Percentiles rank a stretch among this genome's conserved stretches.
Evolutionary conservation across 2,329 filamentous ascomycete species (phyloP).

Genomic region (Alternaria atra): DNA sequence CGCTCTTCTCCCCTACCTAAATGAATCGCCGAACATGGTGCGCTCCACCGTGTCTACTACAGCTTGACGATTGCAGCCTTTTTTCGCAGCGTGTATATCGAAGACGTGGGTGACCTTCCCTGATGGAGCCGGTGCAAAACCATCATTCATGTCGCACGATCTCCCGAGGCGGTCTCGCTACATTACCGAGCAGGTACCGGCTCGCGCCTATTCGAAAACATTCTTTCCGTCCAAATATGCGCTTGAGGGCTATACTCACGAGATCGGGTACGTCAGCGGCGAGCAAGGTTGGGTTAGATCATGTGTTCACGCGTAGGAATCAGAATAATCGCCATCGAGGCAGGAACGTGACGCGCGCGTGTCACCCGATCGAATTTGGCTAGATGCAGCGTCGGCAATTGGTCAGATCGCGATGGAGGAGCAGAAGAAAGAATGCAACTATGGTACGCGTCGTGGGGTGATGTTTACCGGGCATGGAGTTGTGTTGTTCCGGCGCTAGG

Average conservation of each 20-base stretch:
- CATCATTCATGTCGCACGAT: background rate
- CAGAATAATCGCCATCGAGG: background rate
- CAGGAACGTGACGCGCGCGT: conserved; percentile 2
- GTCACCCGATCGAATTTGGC: conserved; percentile 1
- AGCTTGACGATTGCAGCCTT: background rate
- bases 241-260: background rate
- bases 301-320: background rate
- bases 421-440: conserved; percentile 4
- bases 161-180: background rate
- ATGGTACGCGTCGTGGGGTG: conserved; percentile 12
- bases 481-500: conserved; percentile 13
- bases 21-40: conserved; percentile 9
- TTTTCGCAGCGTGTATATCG: background rate
- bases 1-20: conserved; percentile 1
- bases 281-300: background rate
- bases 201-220: background rate
- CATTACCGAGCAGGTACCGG: background rate
- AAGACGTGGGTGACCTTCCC: background rate
- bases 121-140: background rate
- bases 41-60: background rate
- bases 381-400: background rate
- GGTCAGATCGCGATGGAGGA: background rate
- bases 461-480: conserved; percentile 12
- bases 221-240: background rate
- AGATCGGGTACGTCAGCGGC: background rate